Evolutionary conservation across 192 early-diverging fungal species (phyloP), one percentile per base, ranked within the genome.

Genomic region (Phycomyces nitens): DNA sequence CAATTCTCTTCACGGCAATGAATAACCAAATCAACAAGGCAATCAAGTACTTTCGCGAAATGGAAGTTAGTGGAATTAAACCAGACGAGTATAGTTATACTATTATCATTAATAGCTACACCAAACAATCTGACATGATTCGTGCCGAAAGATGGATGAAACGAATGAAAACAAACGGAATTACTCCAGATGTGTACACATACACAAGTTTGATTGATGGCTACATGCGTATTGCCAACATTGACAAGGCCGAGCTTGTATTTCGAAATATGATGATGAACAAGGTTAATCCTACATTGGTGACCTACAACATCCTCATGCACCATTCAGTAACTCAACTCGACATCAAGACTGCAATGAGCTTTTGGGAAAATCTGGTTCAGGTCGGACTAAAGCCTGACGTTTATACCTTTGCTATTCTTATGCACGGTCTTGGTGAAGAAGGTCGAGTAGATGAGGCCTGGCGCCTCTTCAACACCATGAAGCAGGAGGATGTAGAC

Each of bases 291-390:
- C 78, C 78, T 15, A 71, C 63, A 39, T 38, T 73, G 1, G 72
- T 64, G 5, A 77, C 69, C 14, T 80, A 77, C 60, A 80, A 80
- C 51, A 56, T 66, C 8, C 47, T 80, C 38, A 74, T 80, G 64
- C 56, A 70, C 20, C 69, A 80, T 52, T 64, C 68, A 12, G 54
- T 60, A 3, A 21, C 51, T 22, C 65, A 71, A 43, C 29, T 70
- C 3, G 69, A 80, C 47, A 77, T 80, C 40, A 57, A 67, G 18
- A 62, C 69, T 12, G 73, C 69, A 6, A 40, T 71, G 11, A 58
- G 59, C 11, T 72, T 77, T 41, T 72, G 66, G 60, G 41, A 26
- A 7, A 66, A 74, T 44, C 50, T 80, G 42, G 26, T 63, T 9
- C 29, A 55, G 3, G 65, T 62, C 5, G 72, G 69, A 20, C 41